Base-by-base conservation (phyloP, 306 rosid genomes). In the Medicago arabica region DNA sequence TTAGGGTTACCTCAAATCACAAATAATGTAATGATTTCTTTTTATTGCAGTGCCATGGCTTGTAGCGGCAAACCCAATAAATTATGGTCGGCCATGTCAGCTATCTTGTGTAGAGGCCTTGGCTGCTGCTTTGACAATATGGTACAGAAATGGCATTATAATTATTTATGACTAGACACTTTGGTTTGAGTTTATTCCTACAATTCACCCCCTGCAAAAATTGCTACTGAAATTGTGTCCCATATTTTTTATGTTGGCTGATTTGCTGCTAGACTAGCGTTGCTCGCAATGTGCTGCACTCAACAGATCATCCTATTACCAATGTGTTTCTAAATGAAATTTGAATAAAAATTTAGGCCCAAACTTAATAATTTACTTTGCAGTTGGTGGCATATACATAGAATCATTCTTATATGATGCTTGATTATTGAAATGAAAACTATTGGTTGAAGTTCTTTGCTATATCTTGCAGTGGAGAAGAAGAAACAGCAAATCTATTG, bases 41-140 rank as follows among this genome's bases (percentile, higher is more conserved):
- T 62, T 40, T 79, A 61, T 72, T 85, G 85, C 87, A 95, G 98
- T 95, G 83, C 97, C 97, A 39, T 90, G 98, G 99, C 87, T 95
- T 63, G 93, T 95, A 75, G 99, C 99, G 36, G 99, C 97, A 67
- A 95, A 95, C 87, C 97, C 99, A 11, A 90, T 95, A 75, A 92
- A 92, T 66, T 92, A 95, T 83, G 99, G 99, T 50, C 89, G 93
- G 69, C 99, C 99, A 15, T 95, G 99, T 75, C 79, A 95, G 78
- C 89, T 95, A 51, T 95, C 99, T 51, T 95, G 99, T 71, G 99
- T 95, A 67, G 99, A 95, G 92, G 99, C 99, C 47, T 88, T 95
- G 83, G 89, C 99, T 69, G 99, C 97, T 6, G 99, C 97, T 80
- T 81, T 95, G 82, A 72, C 77, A 73, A 95, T 95, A 89, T 92